Evolutionary conservation across 2,329 filamentous ascomycete species (phyloP).

Genomic region (Mycosphaerella sp.): DNA sequence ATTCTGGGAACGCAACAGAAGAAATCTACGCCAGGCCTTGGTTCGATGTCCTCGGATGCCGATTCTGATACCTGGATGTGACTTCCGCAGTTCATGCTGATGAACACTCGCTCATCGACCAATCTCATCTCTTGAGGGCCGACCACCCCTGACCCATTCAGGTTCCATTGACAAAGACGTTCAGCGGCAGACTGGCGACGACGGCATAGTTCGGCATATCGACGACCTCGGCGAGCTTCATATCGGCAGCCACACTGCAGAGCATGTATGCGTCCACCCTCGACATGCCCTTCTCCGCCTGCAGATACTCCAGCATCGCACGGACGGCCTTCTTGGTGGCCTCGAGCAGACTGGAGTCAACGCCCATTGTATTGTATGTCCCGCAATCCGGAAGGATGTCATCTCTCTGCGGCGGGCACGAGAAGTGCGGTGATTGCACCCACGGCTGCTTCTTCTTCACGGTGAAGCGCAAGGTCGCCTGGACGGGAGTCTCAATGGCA

Average conservation of each 20-base stretch:
- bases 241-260: constrained; percentile 18
- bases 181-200: constrained; percentile 16
- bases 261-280: constrained; percentile 21
- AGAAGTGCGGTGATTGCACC: constrained; percentile 16
- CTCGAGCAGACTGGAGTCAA: constrained; percentile 16
- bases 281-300: constrained; percentile 9
- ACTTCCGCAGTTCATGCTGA: no score
- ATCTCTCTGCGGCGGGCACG: constrained; percentile 10
- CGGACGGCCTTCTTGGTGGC: constrained; percentile 20
- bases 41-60: no score
- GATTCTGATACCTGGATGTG: no score
- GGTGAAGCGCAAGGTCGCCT: constrained; percentile 14
- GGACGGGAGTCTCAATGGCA: constrained; percentile 19
- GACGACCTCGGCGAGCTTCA: constrained; percentile 19
- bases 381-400: constrained; percentile 15
- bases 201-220: constrained; percentile 23
- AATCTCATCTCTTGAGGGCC: not conserved
- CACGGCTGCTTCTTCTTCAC: constrained; percentile 14
- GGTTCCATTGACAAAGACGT: constrained; percentile 12
- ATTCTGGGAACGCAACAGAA: no score
- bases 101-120: no score
- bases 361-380: constrained; percentile 18
- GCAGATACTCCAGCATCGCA: constrained; percentile 18
- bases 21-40: no score
- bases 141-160: not conserved